Evolutionary conservation across 176 grass and related monocot species (phyloP).

Genomic region (Leersia perrieri): DNA sequence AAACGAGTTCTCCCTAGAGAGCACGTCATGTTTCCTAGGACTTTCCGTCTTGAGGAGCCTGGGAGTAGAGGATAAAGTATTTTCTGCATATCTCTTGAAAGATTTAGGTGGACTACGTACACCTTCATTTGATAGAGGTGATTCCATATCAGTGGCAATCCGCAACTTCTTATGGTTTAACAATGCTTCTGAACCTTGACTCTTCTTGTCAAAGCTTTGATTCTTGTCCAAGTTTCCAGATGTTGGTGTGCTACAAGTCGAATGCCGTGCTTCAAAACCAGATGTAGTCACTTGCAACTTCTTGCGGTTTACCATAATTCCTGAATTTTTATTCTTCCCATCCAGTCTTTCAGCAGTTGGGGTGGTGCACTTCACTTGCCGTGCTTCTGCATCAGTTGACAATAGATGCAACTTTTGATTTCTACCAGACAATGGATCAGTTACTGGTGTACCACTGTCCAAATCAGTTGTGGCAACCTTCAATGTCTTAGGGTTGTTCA

Average conservation of each 20-base stretch:
- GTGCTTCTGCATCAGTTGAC: conserved; percentile 29
- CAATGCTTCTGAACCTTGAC: conserved; percentile 32
- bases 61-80: conserved; percentile 29
- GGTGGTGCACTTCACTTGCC: conserved; percentile 17
- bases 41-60: conserved; percentile 32
- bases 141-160: conserved; percentile 47
- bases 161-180: conserved; percentile 49
- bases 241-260: conserved; percentile 28
- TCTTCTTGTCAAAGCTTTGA: conserved; percentile 40
- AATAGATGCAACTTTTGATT: conserved; percentile 28
- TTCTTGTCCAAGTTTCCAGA: conserved; percentile 26
- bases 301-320: conserved; percentile 34
- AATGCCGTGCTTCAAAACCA: conserved; percentile 19
- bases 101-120: conserved; percentile 42
- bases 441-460: conserved; percentile 24
- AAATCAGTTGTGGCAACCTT: conserved; percentile 32
- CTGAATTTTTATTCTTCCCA: conserved; percentile 38
- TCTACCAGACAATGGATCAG: conserved; percentile 27
- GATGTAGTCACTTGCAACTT: conserved; percentile 38
- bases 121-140: conserved; percentile 41
- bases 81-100: conserved; percentile 45
- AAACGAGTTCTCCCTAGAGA: conserved; percentile 48
- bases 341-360: conserved; percentile 43
- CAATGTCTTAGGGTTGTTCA: conserved; percentile 34
- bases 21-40: conserved; percentile 36